Evolutionary conservation across 805 yeast genomes (phyloP).

Genomic region (Saccharomycopsis sp.): DNA sequence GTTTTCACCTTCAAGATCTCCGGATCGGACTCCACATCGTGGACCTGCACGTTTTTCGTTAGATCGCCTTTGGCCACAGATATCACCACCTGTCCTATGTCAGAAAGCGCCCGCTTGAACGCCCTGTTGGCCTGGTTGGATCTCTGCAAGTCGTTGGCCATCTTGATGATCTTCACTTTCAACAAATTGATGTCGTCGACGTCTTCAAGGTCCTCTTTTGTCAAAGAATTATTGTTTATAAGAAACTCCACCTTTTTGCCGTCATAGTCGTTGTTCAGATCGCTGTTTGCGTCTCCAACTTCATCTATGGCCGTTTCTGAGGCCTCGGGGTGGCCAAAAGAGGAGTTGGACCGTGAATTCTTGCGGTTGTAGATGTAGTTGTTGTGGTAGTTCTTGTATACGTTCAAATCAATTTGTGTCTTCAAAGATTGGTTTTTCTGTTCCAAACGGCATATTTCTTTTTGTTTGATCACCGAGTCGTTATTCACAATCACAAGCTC

Average conservation of each 20-base stretch:
- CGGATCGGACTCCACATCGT: conserved; percentile 66
- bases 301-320: not conserved
- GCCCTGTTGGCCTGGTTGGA: conserved; percentile 52
- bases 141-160: conserved; percentile 13
- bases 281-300: not conserved
- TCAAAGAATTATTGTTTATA: conserved; percentile 13
- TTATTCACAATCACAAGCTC: conserved; percentile 18
- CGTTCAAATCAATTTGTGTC: conserved; percentile 12
- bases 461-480: conserved; percentile 14
- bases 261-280: not conserved
- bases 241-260: conserved; percentile 7
- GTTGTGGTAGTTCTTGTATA: conserved; percentile 14
- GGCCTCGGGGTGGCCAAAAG: not conserved
- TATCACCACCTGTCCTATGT: conserved; percentile 79
- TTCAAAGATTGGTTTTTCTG: conserved; percentile 8
- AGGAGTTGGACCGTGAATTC: not conserved
- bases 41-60: conserved; percentile 71
- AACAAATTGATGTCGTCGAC: conserved; percentile 11
- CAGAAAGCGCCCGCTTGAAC: conserved; percentile 62
- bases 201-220: conserved; percentile 9
- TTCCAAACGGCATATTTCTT: conserved; percentile 17
- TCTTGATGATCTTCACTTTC: conserved; percentile 14
- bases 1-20: conserved; percentile 74
- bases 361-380: conserved; percentile 5
- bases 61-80: conserved; percentile 88